Evolutionary conservation across 768 basidiomycete species (phyloP).

Genomic region (Cystobasidium onofrii): DNA sequence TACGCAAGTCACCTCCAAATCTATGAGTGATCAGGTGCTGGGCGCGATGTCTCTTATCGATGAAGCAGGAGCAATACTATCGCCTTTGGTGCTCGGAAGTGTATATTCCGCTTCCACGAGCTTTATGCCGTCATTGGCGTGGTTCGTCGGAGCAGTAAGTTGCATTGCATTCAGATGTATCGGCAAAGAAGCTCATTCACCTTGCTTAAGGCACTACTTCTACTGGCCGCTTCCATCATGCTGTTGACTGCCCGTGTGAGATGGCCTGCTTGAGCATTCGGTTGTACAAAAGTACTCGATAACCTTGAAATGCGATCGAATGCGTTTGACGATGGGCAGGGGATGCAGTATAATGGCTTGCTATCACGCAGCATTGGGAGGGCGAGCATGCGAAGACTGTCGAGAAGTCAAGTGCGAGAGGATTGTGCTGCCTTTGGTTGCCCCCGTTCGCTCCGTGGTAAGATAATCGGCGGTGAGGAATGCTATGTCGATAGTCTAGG

Average conservation of each 20-base stretch:
- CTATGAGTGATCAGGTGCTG: conserved; percentile 12
- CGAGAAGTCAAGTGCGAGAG: conserved; percentile 28
- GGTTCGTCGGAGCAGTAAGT: conserved; percentile 18
- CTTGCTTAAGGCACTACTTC: not conserved
- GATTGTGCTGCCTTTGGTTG: conserved; percentile 23
- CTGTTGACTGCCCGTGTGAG: not conserved
- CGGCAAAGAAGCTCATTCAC: not conserved
- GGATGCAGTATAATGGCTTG: no score
- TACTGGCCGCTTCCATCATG: not conserved
- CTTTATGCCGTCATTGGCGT: not conserved
- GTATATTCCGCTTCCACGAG: conserved; percentile 13
- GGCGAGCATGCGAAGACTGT: not conserved
- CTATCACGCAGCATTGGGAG: not conserved
- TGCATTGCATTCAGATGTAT: not conserved
- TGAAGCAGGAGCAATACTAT: conserved; percentile 13
- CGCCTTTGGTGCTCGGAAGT: conserved; percentile 5
- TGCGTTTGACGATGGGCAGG: no score
- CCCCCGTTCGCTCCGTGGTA: conserved; percentile 55
- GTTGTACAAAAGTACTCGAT: no score
- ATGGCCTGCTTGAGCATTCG: not conserved
- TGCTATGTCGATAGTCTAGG: conserved; percentile 58
- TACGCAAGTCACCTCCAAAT: conserved; percentile 9
- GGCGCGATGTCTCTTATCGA: conserved; percentile 18
- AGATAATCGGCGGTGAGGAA: conserved; percentile 75
- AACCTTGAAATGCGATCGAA: no score